Evolutionary conservation across 345 rosid species (phyloP).

Genomic region (Murraya paniculata): DNA sequence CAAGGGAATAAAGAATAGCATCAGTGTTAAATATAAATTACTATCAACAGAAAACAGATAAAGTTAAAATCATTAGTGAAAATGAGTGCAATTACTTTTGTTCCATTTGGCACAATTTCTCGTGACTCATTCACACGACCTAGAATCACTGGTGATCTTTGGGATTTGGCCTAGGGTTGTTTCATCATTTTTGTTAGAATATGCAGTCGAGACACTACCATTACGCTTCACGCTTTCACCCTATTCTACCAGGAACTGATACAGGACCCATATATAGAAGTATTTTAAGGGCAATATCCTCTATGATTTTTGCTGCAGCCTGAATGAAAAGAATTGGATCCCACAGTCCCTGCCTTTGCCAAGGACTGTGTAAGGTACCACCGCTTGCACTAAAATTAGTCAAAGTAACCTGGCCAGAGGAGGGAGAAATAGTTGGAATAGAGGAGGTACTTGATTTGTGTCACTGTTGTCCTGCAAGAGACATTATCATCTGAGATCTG

Average conservation of each 20-base stretch:
- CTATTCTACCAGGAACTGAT: slow-evolving; percentile 82
- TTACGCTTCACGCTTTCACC: slow-evolving; percentile 51
- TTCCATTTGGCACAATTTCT: slow-evolving; percentile 93
- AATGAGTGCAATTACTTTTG: slow-evolving; percentile 56
- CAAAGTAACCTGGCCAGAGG: slow-evolving; percentile 25
- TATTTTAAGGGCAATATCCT: slow-evolving; percentile 44
- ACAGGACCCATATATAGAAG: slow-evolving; percentile 64
- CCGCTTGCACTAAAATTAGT: slow-evolving; percentile 39
- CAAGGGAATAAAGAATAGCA: slow-evolving; percentile 11
- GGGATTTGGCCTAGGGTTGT: slow-evolving; percentile 77
- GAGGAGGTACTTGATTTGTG: slow-evolving; percentile 63
- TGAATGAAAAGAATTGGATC: slow-evolving; percentile 42
- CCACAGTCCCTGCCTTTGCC: slow-evolving; percentile 36
- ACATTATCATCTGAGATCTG: slow-evolving; percentile 70
- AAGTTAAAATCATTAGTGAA: neutral
- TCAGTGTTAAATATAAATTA: neutral
- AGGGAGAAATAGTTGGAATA: slow-evolving; percentile 41
- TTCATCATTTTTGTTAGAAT: slow-evolving; percentile 68
- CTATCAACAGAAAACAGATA: neutral
- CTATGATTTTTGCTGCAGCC: slow-evolving; percentile 40
- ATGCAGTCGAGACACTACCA: slow-evolving; percentile 50
- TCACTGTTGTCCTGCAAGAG: slow-evolving; percentile 68
- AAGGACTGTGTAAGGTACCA: slow-evolving; percentile 32
- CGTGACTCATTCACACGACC: slow-evolving; percentile 95
- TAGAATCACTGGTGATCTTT: slow-evolving; percentile 98